phyloP scores from a whole-genome alignment of 2,329 filamentous ascomycete genomes.

The Didymella pomorum region DNA sequence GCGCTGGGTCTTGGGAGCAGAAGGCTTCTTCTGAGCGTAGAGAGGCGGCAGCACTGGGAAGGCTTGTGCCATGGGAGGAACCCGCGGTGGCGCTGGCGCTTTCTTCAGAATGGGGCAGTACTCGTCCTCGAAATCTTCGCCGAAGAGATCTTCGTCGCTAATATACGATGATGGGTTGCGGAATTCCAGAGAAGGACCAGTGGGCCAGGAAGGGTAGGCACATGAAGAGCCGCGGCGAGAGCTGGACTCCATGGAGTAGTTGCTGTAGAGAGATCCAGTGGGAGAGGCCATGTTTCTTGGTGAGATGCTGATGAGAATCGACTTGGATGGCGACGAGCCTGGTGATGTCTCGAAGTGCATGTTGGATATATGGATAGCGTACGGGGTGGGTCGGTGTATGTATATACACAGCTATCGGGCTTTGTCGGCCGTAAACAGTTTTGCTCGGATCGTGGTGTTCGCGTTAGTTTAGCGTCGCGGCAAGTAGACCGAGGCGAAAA shows the following conservation, averaged over 20 bases:
- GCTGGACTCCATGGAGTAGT: conserved; percentile 40
- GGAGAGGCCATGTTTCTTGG: conserved; percentile 48
- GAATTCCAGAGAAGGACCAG: conserved; percentile 48
- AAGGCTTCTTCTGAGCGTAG: conserved; percentile 50
- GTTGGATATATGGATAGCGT: conserved; percentile 23
- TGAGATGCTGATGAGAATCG: conserved; percentile 49
- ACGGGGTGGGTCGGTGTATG: conserved; percentile 37
- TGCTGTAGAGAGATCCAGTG: conserved; percentile 48
- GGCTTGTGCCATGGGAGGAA: conserved; percentile 46
- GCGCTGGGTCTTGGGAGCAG: conserved; percentile 45
- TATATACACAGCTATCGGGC: conserved; percentile 38
- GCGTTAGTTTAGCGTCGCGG: conserved; percentile 32
- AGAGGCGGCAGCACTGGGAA: conserved; percentile 51
- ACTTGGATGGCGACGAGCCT: conserved; percentile 49
- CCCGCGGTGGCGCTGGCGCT: conserved; percentile 52
- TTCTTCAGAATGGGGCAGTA: conserved; percentile 48
- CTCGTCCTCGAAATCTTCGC: conserved; percentile 49
- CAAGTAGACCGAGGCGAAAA: conserved; percentile 42
- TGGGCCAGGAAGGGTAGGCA: conserved; percentile 53
- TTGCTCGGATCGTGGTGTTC: conserved; percentile 25
- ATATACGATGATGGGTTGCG: conserved; percentile 53
- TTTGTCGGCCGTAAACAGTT: conserved; percentile 32
- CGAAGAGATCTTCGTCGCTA: conserved; percentile 53
- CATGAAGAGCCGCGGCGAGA: conserved; percentile 47
- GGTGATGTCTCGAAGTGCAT: conserved; percentile 52